These are phyloP conservation scores for Cyclotella choctawhatcheeana DNA, from an alignment of 108 stramenopile genomes.

Conservation along the genomic window DNA sequence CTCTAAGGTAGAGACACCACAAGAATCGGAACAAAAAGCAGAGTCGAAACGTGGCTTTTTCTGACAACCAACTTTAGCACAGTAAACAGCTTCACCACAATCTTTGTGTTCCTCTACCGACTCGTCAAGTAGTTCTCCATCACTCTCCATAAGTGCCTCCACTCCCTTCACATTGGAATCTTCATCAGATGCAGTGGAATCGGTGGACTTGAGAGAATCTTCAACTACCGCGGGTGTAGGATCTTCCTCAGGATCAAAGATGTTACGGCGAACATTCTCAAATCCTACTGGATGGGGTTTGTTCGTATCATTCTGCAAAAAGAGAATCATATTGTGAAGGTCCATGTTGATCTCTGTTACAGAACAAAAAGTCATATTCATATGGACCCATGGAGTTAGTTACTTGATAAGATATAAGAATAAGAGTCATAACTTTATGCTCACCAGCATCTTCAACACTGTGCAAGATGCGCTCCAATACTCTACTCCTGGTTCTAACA, in stretches of 20 bases:
- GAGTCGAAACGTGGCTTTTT: slow-evolving; percentile 79
- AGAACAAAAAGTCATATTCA: background rate
- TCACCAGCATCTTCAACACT: slow-evolving; percentile 83
- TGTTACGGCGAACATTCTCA: slow-evolving; percentile 62
- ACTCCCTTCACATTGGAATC: background rate
- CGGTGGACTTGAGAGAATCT: slow-evolving; percentile 14
- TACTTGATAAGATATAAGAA: slow-evolving; percentile 8
- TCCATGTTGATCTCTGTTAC: slow-evolving; percentile 71
- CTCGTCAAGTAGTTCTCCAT: background rate
- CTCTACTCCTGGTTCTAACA: slow-evolving; percentile 65
- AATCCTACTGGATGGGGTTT: slow-evolving; percentile 74
- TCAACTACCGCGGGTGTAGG: slow-evolving; percentile 3
- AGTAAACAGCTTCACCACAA: slow-evolving; percentile 8
- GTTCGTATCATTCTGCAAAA: slow-evolving; percentile 74
- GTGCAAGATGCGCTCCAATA: slow-evolving; percentile 75
- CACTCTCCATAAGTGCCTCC: slow-evolving; percentile 1
- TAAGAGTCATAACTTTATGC: too few relatives aligned
- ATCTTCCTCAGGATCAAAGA: slow-evolving; percentile 87
- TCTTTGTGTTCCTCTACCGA: too few relatives aligned
- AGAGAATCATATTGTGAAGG: slow-evolving; percentile 88
- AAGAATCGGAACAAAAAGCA: slow-evolving; percentile 84
- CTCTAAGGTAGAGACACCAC: slow-evolving; percentile 75
- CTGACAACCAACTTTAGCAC: slow-evolving; percentile 60
- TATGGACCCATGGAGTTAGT: background rate
- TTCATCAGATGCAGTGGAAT: background rate